Percentiles rank a stretch among this genome's conserved stretches.
phyloP scores from a whole-genome alignment of 2,329 filamentous ascomycete species.

The Madurella mycetomatis region DNA sequence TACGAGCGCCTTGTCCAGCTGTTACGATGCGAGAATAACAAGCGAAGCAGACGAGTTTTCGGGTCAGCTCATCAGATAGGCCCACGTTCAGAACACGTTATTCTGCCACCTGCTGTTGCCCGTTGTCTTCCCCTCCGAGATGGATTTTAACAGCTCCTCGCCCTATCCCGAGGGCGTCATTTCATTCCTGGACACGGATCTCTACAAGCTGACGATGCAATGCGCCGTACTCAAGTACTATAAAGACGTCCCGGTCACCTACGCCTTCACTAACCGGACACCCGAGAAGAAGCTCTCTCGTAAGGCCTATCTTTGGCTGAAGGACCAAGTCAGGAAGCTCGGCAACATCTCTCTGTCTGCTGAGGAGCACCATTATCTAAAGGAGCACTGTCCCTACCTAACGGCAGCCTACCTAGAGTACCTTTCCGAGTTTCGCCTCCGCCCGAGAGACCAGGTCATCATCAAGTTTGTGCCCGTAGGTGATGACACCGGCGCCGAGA shows the following conservation, averaged over 20 bases:
- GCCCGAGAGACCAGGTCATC: conserved; percentile 73
- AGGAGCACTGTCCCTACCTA: conserved; percentile 75
- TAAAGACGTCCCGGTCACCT: conserved; percentile 74
- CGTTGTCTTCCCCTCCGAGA: conserved; percentile 27
- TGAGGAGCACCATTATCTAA: conserved; percentile 77
- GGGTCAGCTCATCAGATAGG: too few relatives aligned
- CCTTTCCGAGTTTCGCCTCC: conserved; percentile 74
- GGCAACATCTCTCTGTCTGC: conserved; percentile 72
- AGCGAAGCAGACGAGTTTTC: too few relatives aligned
- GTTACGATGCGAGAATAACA: neutral
- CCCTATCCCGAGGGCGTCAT: conserved; percentile 71
- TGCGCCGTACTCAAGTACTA: conserved; percentile 93
- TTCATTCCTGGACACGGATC: conserved; percentile 74
- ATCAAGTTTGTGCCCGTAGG: conserved; percentile 59
- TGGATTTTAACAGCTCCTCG: conserved; percentile 64
- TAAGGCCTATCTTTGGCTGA: conserved; percentile 78
- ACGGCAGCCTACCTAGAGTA: conserved; percentile 73
- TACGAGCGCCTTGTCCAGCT: neutral
- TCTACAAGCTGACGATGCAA: conserved; percentile 99
- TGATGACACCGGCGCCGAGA: conserved; percentile 56
- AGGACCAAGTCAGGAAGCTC: conserved; percentile 78
- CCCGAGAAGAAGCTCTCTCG: conserved; percentile 87
- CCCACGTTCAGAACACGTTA: neutral
- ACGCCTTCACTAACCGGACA: conserved; percentile 92
- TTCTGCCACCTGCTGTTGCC: too few relatives aligned